Percentiles rank a stretch among this genome's conserved stretches.
Conservation (phyloP, 164 flowering plant genomes). For the Aristolochia contorta region DNA sequence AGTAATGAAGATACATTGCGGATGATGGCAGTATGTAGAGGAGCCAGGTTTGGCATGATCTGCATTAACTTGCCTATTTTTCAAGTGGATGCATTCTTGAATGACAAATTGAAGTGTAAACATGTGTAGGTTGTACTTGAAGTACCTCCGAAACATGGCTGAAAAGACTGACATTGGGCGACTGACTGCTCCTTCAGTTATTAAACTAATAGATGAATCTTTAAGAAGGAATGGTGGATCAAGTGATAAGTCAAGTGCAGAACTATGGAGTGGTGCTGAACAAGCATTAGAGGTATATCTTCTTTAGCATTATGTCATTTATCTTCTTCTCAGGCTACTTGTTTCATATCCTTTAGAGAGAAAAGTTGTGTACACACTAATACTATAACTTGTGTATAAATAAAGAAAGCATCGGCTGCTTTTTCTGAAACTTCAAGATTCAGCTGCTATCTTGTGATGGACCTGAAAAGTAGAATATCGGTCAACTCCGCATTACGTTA, state of each 20-base stretch:
- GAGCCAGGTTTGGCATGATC: conserved; percentile 46
- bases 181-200: conserved; percentile 68
- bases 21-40: conserved; percentile 57
- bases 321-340: not conserved
- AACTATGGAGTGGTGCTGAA: conserved; percentile 67
- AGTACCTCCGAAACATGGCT: conserved; percentile 60
- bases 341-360: conserved; percentile 2
- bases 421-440: conserved; percentile 47
- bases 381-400: not conserved
- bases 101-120: conserved; percentile 2
- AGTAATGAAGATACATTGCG: conserved; percentile 73
- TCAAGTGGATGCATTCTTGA: conserved; percentile 2
- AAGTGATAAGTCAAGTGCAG: conserved; percentile 52
- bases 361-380: not conserved
- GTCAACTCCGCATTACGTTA: conserved; percentile 58
- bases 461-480: conserved; percentile 39
- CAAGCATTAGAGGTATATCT: conserved; percentile 44
- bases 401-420: conserved; percentile 64
- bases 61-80: not conserved
- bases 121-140: conserved; percentile 65
- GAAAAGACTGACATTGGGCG: conserved; percentile 90
- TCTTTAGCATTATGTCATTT: not conserved
- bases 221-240: conserved; percentile 30
- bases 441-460: conserved; percentile 63
- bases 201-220: conserved; percentile 69